phyloP scores from a whole-genome alignment of 2,329 filamentous ascomycete genomes.

The Cladorrhinum sp. region DNA sequence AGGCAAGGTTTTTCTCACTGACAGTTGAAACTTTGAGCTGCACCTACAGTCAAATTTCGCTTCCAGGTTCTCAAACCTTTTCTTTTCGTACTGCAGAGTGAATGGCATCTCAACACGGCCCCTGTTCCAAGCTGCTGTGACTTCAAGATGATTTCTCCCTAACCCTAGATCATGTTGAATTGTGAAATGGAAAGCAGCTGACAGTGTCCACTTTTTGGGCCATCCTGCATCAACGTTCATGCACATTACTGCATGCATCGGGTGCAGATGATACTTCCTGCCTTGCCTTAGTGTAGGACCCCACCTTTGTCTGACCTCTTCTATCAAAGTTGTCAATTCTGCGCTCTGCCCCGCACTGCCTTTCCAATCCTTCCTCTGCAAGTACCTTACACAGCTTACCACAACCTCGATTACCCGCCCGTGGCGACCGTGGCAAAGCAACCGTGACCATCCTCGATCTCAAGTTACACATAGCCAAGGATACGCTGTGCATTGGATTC shows the following conservation, averaged over 20 bases:
- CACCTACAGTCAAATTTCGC: no score
- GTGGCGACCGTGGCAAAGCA: background rate
- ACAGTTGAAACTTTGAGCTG: no score
- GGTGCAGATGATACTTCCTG: background rate
- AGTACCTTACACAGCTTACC: background rate
- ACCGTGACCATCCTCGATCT: background rate
- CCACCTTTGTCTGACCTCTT: background rate
- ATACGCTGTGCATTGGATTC: background rate
- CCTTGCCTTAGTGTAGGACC: background rate
- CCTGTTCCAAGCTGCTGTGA: background rate
- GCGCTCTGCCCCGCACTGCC: background rate
- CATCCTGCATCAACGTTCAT: constrained; percentile 7
- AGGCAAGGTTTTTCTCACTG: no score
- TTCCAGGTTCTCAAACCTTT: no score
- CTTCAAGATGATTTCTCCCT: no score
- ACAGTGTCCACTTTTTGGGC: background rate
- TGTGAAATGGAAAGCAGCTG: background rate
- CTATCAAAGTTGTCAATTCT: background rate
- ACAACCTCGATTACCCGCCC: background rate
- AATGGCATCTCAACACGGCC: background rate
- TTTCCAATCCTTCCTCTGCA: background rate
- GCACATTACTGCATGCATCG: constrained; percentile 1
- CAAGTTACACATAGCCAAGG: background rate
- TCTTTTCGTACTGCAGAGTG: no score
- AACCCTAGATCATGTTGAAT: background rate